These are phyloP conservation scores for Vicia villosa DNA, from an alignment of 306 rosid genomes.

Conservation along the genomic window DNA sequence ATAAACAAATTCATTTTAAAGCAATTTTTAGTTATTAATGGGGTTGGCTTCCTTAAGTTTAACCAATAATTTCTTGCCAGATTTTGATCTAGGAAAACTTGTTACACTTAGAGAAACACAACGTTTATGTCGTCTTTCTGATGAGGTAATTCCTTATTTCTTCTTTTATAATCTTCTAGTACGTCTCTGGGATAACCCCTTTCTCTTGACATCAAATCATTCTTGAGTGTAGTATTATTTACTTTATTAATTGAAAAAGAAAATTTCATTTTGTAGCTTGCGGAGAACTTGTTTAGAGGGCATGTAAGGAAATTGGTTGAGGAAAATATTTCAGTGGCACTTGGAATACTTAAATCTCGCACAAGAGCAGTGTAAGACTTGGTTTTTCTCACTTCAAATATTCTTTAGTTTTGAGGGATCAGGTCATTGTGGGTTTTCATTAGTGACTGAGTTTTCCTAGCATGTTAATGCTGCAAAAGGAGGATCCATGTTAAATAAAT, in stretches of 20 bases:
- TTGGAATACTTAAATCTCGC: slow-evolving; percentile 71
- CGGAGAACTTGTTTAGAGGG: slow-evolving; percentile 77
- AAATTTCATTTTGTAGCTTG: slow-evolving; percentile 62
- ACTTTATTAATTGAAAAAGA: slow-evolving; percentile 27
- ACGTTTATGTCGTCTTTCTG: slow-evolving; percentile 60
- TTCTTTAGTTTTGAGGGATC: slow-evolving; percentile 19
- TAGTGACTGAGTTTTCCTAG: neutral
- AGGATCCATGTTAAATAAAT: slow-evolving; percentile 22
- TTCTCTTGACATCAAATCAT: neutral
- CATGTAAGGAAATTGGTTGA: slow-evolving; percentile 77
- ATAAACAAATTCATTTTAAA: neutral
- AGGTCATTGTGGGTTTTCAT: slow-evolving; percentile 29
- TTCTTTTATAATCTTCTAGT: slow-evolving; percentile 15
- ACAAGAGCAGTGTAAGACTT: slow-evolving; percentile 74
- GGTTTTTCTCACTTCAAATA: slow-evolving; percentile 24
- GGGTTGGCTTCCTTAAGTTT: slow-evolving; percentile 30
- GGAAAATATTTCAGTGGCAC: slow-evolving; percentile 72
- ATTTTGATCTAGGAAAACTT: slow-evolving; percentile 65
- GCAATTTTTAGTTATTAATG: neutral
- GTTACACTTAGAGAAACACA: slow-evolving; percentile 78
- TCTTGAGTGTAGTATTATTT: slow-evolving; percentile 33
- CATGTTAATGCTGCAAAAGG: slow-evolving; percentile 19
- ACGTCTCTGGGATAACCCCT: slow-evolving; percentile 27
- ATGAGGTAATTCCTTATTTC: slow-evolving; percentile 64
- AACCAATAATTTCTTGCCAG: slow-evolving; percentile 48